Conservation (phyloP, 257 asterid species). For the Nicotiana sylvestris region DNA sequence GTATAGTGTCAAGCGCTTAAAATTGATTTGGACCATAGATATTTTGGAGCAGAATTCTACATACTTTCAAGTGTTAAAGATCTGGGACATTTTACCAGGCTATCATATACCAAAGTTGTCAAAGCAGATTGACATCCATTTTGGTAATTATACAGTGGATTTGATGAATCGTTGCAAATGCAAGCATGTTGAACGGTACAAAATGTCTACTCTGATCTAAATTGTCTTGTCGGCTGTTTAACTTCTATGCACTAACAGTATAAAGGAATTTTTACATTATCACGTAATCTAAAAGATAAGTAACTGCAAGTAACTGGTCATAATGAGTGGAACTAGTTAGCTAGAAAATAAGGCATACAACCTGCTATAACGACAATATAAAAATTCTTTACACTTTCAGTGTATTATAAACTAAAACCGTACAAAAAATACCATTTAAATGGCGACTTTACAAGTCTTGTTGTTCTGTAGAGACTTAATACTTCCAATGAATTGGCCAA, state of each 20-base stretch:
- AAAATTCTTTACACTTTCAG: no score
- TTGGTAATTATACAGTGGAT: conserved; percentile 15
- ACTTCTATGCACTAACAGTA: no score
- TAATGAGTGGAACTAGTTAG: no score
- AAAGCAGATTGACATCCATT: neutral
- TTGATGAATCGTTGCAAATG: conserved; percentile 14
- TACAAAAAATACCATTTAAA: neutral
- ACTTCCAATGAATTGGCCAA: conserved; percentile 24
- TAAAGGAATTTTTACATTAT: no score
- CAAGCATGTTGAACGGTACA: conserved; percentile 25
- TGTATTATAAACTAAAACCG: no score
- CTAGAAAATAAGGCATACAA: no score
- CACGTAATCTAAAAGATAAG: no score
- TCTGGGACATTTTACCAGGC: conserved; percentile 39
- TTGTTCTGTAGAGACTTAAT: conserved; percentile 19
- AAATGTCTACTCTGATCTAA: neutral
- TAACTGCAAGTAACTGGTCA: no score
- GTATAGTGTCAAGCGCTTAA: conserved; percentile 24
- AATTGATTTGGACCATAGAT: conserved; percentile 45
- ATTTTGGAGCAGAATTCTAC: conserved; percentile 22
- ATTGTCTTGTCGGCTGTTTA: neutral
- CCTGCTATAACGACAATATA: no score
- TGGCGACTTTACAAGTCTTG: neutral
- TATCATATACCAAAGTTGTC: conserved; percentile 24
- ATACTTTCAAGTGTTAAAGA: conserved; percentile 36